A percentile compares a stretch with the other conserved stretches of the same genome.
Evolutionary conservation across 2,329 filamentous ascomycete species (phyloP).

Genomic region (Colletotrichum higginsianum): DNA sequence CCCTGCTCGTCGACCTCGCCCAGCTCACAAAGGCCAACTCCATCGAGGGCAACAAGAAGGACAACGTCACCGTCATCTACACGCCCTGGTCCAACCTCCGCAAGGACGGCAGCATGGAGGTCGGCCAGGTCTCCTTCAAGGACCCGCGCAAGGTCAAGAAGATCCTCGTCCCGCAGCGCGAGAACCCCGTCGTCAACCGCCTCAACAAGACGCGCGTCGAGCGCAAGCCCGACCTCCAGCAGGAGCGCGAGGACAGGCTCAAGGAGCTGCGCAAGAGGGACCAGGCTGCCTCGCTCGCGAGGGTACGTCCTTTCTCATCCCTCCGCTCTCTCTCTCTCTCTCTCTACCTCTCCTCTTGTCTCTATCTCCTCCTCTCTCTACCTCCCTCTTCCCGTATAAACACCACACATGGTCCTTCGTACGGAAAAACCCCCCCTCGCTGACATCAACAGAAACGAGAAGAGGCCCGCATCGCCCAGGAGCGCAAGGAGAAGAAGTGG

Average conservation of each 20-base stretch:
- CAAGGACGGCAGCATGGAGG: conserved; percentile 96
- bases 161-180: conserved; percentile 82
- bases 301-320: conserved; percentile 64
- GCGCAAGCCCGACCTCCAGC: conserved; percentile 85
- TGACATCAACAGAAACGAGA: conserved; percentile 75
- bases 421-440: background rate
- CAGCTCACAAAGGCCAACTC: conserved; percentile 99
- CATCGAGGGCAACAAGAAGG: conserved; percentile 99
- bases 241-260: conserved; percentile 84
- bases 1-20: conserved; percentile 88
- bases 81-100: conserved; percentile 97
- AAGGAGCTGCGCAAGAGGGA: conserved; percentile 82
- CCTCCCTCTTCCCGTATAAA: background rate
- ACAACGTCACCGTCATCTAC: conserved; percentile 97
- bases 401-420: no score
- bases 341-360: background rate
- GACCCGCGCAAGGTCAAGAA: conserved; percentile 88
- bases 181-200: conserved; percentile 95
- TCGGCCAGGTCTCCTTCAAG: conserved; percentile 95
- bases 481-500: conserved; percentile 90
- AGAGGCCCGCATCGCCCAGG: conserved; percentile 79
- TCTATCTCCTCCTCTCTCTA: no score
- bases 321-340: conserved; percentile 11
- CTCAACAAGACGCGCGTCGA: conserved; percentile 97
- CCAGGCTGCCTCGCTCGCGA: conserved; percentile 71